Evolutionary conservation across 2,329 filamentous ascomycete genomes (phyloP), one percentile per base, ranked within the genome.

Genomic region (Stachybotrys chartarum): DNA sequence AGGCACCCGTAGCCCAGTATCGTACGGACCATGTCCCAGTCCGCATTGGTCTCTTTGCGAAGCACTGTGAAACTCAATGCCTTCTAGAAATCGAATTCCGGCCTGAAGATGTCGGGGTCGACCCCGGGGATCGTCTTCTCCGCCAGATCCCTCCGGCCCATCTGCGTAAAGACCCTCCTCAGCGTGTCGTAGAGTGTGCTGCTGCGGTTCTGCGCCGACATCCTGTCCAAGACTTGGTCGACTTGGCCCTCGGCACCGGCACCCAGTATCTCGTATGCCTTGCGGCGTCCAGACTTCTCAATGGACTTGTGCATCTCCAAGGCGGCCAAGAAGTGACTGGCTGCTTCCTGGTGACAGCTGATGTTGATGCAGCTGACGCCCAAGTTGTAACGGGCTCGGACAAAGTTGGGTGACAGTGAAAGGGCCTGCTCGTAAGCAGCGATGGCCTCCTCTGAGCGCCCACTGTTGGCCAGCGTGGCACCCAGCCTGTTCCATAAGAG

Each of bases 341-440:
- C 94, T 0, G 94, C 94, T 74, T 97, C 90, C 16, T 90, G 87
- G 70, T 91, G 92, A 72, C 93, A 97, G 54, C 92, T 92, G 63
- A 97, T 96, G 73, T 97, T 97, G 72, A 99, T 97, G 72, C 94
- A 97, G 57, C 85, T 90, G 10, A 97, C 94, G 50, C 94, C 94
- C 1, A 99, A 83, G 72, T 99, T 99, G 77, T 99, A 99, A 49
- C 94, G 83, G 3, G 94, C 94, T 56, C 94, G 89, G 17, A 99
- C 95, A 68, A 99, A 99, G 76, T 99, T 99, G 54, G 93, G 90
- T 55, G 92, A 88, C 58, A 97, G 83, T 48, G 86, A 87, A 8
- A 99, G 82, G 0, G 94, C 94, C 68, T 93, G 91, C 66, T 95
- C 91, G 72, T 99, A 99, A 1, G 94, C 94, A 49, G 92, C 89